phyloP scores from a whole-genome alignment of 768 basidiomycete genomes.

The Holtermannia corniformis region DNA sequence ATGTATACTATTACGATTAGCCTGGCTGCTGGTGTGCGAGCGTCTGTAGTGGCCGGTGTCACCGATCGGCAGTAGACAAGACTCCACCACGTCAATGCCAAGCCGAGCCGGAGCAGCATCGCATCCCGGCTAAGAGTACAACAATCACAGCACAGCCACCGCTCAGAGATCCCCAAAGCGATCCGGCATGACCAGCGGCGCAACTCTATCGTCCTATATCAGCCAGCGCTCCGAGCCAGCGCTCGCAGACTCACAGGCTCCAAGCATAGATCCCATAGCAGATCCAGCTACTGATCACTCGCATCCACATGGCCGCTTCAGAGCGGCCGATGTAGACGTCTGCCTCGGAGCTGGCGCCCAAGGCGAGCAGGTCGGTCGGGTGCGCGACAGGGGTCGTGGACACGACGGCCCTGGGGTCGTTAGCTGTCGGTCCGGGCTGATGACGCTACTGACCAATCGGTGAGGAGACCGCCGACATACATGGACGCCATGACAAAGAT shows the following conservation, averaged over 20 bases:
- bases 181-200: constrained; percentile 83
- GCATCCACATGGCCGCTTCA: constrained; percentile 98
- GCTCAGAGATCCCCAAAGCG: constrained; percentile 48
- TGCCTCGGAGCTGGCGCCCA: constrained; percentile 26
- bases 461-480: constrained; percentile 95
- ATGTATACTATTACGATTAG: too few relatives aligned
- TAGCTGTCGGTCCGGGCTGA: neutral
- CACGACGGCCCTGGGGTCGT: constrained; percentile 41
- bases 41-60: too few relatives aligned
- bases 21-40: too few relatives aligned
- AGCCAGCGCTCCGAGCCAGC: neutral
- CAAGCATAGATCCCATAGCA: constrained; percentile 48
- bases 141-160: too few relatives aligned
- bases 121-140: too few relatives aligned
- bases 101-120: too few relatives aligned
- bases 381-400: constrained; percentile 34
- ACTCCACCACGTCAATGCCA: too few relatives aligned
- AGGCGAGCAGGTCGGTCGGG: constrained; percentile 13
- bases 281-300: constrained; percentile 90
- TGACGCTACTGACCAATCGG: constrained; percentile 69
- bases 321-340: constrained; percentile 83
- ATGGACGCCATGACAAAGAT: constrained; percentile 92
- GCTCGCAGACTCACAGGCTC: constrained; percentile 38
- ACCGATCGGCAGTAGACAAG: too few relatives aligned
- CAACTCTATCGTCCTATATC: constrained; percentile 64